Evolutionary conservation across 257 asterid species (phyloP).

Genomic region (Nicotiana benthamiana): DNA sequence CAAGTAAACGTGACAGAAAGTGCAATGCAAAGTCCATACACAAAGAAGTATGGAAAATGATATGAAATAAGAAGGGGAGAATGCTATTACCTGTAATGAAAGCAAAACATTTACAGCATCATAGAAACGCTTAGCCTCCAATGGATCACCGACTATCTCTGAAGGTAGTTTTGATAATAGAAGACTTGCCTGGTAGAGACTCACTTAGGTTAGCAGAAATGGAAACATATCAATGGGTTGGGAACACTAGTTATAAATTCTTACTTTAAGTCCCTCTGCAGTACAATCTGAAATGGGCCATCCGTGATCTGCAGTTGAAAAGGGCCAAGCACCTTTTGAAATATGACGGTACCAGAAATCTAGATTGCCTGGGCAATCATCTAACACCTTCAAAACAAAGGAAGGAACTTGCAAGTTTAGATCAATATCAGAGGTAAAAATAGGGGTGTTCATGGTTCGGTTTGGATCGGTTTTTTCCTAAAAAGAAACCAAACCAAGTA

Average conservation of each 20-base stretch:
- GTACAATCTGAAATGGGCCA: conserved; percentile 99
- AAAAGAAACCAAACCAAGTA: too few relatives aligned
- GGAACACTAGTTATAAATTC: neutral
- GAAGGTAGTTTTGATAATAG: conserved; percentile 62
- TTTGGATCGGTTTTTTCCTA: too few relatives aligned
- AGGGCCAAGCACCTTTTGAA: conserved; percentile 99
- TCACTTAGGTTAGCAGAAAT: conserved; percentile 9
- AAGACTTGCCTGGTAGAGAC: conserved; percentile 56
- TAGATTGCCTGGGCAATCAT: conserved; percentile 83
- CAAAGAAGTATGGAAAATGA: neutral
- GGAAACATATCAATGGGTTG: neutral
- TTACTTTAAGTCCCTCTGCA: conserved; percentile 94
- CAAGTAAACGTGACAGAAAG: neutral
- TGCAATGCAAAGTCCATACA: neutral
- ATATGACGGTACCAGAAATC: conserved; percentile 84
- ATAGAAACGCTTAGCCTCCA: conserved; percentile 51
- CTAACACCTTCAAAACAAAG: conserved; percentile 52
- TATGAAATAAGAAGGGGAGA: neutral
- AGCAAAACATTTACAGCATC: conserved; percentile 86
- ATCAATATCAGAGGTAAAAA: conserved; percentile 5
- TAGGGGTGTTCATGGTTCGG: too few relatives aligned
- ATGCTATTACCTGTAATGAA: conserved; percentile 74
- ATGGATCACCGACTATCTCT: conserved; percentile 67
- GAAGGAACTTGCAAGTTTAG: conserved; percentile 11
- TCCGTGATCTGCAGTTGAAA: conserved; percentile 95